Base-by-base conservation (phyloP, 1,284 basidiomycete genomes). In the Cryptococcus sp. region DNA sequence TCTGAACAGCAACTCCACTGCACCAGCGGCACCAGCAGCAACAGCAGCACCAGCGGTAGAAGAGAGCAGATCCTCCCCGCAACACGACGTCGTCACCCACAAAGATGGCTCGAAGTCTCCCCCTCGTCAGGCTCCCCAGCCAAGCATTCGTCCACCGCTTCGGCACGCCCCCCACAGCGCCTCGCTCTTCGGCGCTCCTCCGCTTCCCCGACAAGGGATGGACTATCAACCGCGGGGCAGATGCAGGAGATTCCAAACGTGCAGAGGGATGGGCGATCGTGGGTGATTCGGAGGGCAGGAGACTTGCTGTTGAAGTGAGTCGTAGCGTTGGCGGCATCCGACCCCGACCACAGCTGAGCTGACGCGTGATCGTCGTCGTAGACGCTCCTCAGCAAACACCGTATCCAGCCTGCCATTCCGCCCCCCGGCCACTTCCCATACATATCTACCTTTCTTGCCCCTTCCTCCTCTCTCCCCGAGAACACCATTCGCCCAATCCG, bases 361-460 rank as follows among this genome's bases (percentile, higher is more conserved):
- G 5, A 52, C 11, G 23, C n/a, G 18, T 21, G 4, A 46, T 21
- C 4, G 6, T 23, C 16, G 16, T 21, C 9, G 4, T 61, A 88
- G 87, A 83, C 85, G 3, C 79, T 91, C 16, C 79, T 85, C 4
- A 86, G 87, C 1, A 82, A 87, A 56, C 82, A 86, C 45, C 80
- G 87, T 3, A 82, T 91, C 47, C 72, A 81, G 16, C 87, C 88
- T 4, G 39, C 13, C 60, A 80, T 46, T 78, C 82, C 83, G 8
- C 80, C 83, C 1, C 80, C 80, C 1, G 88, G 89, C 0, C 79
- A 89, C 11, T 91, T 87, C 66, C 90, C 91, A 0, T 85, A 86
- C 65, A 79, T 89, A 46, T 78, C 77, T 4, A 51, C 71, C 3
- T 52, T 64, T 36, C 21, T 57, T 2, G 42, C 56, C 8, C 52